phyloP scores from a whole-genome alignment of 345 rosid genomes.

The Arabis hirsuta region DNA sequence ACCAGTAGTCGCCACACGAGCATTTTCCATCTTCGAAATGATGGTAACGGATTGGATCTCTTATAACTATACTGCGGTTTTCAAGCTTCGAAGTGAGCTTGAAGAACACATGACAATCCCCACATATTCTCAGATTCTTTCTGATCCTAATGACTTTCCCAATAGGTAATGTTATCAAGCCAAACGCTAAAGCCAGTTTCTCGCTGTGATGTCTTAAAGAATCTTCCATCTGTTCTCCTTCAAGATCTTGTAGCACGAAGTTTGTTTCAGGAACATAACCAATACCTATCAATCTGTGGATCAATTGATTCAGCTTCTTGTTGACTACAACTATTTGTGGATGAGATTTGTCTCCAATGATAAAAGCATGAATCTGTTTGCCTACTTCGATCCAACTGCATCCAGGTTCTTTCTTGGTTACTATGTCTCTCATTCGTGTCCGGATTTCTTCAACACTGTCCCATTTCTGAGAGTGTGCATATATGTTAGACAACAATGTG shows the following conservation, averaged over 20 bases:
- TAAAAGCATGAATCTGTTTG: constrained; percentile 67
- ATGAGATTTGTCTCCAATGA: constrained; percentile 65
- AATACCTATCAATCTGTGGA: constrained; percentile 46
- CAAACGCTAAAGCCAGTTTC: constrained; percentile 67
- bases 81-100: constrained; percentile 63
- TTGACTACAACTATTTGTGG: constrained; percentile 56
- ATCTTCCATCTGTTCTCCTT: constrained; percentile 73
- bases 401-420: constrained; percentile 69
- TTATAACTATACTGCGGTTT: constrained; percentile 53
- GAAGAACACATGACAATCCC: constrained; percentile 69
- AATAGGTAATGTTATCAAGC: constrained; percentile 46
- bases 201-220: constrained; percentile 68
- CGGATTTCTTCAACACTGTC: constrained; percentile 57
- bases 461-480: constrained; percentile 72
- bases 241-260: constrained; percentile 69
- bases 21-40: constrained; percentile 63
- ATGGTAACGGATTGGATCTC: constrained; percentile 74
- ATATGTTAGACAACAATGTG: constrained; percentile 68
- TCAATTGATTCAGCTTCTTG: constrained; percentile 46
- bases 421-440: constrained; percentile 54
- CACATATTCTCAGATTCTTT: constrained; percentile 70
- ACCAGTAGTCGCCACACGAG: constrained; percentile 78
- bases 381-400: constrained; percentile 78
- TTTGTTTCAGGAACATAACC: constrained; percentile 74
- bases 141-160: constrained; percentile 63